A percentile compares a stretch with the other conserved stretches of the same genome.
These are phyloP conservation scores for Pichia scutulata DNA, from an alignment of 805 yeast genomes.

Conservation along the genomic window DNA sequence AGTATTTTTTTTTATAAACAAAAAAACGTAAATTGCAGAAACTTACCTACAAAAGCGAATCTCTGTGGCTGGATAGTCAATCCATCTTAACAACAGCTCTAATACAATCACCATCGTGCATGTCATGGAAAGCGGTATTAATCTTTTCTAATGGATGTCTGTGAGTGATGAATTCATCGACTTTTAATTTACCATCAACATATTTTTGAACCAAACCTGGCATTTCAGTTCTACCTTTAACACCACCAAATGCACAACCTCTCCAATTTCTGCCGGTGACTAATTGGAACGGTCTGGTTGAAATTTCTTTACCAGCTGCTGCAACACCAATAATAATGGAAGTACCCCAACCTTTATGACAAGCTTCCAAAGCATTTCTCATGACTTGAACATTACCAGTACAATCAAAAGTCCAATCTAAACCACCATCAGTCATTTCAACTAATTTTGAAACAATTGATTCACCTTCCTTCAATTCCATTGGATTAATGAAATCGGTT, in stretches of 20 bases:
- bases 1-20: too few species aligned
- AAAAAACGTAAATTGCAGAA: too few species aligned
- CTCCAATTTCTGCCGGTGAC: slow-evolving; percentile 99
- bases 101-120: slow-evolving; percentile 90
- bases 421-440: slow-evolving; percentile 94
- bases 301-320: slow-evolving; percentile 93
- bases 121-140: slow-evolving; percentile 86
- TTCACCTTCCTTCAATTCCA: slow-evolving; percentile 56
- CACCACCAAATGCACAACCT: slow-evolving; percentile 99
- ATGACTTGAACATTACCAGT: slow-evolving; percentile 93
- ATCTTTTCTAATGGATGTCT: slow-evolving; percentile 70
- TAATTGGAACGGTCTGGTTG: slow-evolving; percentile 97
- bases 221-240: slow-evolving; percentile 93
- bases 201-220: slow-evolving; percentile 86
- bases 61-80: slow-evolving; percentile 5
- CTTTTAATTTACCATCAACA: slow-evolving; percentile 71
- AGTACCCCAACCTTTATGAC: slow-evolving; percentile 99
- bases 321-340: slow-evolving; percentile 97
- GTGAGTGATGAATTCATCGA: slow-evolving; percentile 93
- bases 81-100: slow-evolving; percentile 63
- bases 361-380: slow-evolving; percentile 94
- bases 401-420: slow-evolving; percentile 94
- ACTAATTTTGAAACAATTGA: slow-evolving; percentile 75
- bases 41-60: neutral
- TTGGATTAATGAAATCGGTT: slow-evolving; percentile 87